Percentiles rank a stretch among this genome's conserved stretches.
Conservation (phyloP, 2,329 filamentous ascomycete species). For the Trichoderma guizhouense region DNA sequence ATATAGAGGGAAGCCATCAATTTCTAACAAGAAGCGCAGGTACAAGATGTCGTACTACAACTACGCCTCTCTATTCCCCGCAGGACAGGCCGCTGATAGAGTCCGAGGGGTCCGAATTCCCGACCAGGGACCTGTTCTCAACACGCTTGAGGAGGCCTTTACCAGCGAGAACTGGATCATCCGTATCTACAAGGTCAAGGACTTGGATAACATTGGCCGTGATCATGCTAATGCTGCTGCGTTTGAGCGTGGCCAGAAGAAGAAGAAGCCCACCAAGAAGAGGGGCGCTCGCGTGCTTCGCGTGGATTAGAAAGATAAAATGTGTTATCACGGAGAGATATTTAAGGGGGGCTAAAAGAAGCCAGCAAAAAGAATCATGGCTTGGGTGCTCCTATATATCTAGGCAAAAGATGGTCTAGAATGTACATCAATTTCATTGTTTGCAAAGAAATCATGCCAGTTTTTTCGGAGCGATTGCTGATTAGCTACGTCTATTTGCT, state of each 20-base stretch:
- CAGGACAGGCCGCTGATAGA: slow-evolving; percentile 84
- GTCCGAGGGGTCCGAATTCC: slow-evolving; percentile 80
- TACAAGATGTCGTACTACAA: slow-evolving; percentile 99
- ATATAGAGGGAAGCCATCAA: neutral
- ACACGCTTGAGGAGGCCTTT: slow-evolving; percentile 91
- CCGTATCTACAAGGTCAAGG: slow-evolving; percentile 99
- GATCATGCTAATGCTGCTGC: slow-evolving; percentile 69
- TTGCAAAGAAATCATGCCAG: slow-evolving; percentile 17
- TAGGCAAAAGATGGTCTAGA: slow-evolving; percentile 35
- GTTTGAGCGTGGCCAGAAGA: slow-evolving; percentile 78
- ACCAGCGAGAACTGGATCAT: slow-evolving; percentile 99
- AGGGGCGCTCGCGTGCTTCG: slow-evolving; percentile 68
- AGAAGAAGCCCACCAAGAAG: slow-evolving; percentile 73
- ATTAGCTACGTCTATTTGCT: neutral
- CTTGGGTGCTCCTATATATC: slow-evolving; percentile 23
- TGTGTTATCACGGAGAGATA: slow-evolving; percentile 7
- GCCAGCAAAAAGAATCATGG: slow-evolving; percentile 24
- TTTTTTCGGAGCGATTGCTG: neutral
- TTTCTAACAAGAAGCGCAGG: slow-evolving; percentile 51
- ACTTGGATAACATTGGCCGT: slow-evolving; percentile 91
- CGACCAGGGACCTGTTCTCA: slow-evolving; percentile 79
- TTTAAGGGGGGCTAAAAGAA: slow-evolving; percentile 3
- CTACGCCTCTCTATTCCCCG: slow-evolving; percentile 86
- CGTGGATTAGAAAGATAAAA: slow-evolving; percentile 56
- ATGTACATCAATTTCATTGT: slow-evolving; percentile 39